These are phyloP conservation scores for Gentiana dahurica DNA, from an alignment of 257 asterid genomes.

Conservation along the genomic window DNA sequence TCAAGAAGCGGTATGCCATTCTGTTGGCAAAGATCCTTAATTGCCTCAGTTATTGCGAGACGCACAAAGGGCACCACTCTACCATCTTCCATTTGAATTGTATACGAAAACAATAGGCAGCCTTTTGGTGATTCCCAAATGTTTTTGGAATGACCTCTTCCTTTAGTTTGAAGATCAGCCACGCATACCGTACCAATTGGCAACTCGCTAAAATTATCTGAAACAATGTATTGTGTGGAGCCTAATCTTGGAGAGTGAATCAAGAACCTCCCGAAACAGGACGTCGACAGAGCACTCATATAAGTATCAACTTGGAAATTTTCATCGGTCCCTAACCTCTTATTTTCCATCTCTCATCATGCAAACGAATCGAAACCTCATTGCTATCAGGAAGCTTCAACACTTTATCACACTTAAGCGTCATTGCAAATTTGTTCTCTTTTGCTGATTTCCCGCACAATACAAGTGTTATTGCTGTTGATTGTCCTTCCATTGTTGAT, in stretches of 20 bases:
- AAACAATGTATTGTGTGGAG: slow-evolving; percentile 77
- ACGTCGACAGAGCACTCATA: slow-evolving; percentile 40
- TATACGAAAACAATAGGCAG: slow-evolving; percentile 86
- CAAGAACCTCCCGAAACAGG: slow-evolving; percentile 55
- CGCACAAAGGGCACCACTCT: slow-evolving; percentile 81
- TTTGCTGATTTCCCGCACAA: slow-evolving; percentile 41
- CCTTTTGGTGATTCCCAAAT: slow-evolving; percentile 96
- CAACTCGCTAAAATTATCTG: slow-evolving; percentile 54
- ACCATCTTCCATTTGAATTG: slow-evolving; percentile 89
- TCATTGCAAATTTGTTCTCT: slow-evolving; percentile 46
- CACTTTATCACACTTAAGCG: slow-evolving; percentile 30
- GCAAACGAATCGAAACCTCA: slow-evolving; percentile 30
- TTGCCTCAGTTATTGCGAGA: slow-evolving; percentile 84
- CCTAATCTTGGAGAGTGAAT: slow-evolving; percentile 60
- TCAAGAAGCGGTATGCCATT: slow-evolving; percentile 57
- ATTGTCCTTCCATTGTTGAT: slow-evolving; percentile 48
- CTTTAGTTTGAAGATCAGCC: slow-evolving; percentile 82
- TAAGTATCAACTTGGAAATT: slow-evolving; percentile 36
- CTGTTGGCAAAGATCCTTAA: slow-evolving; percentile 57
- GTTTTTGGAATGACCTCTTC: slow-evolving; percentile 83
- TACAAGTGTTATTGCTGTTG: slow-evolving; percentile 6
- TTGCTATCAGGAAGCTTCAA: slow-evolving; percentile 46
- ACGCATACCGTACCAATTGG: slow-evolving; percentile 84
- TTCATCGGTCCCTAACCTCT: slow-evolving; percentile 9
- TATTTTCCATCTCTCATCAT: slow-evolving; percentile 30